A percentile compares a stretch with the other conserved stretches of the same genome.
Evolutionary conservation across 371 early-diverging fungal genomes (phyloP).

Genomic region (Choanephora cucurbitarum): DNA sequence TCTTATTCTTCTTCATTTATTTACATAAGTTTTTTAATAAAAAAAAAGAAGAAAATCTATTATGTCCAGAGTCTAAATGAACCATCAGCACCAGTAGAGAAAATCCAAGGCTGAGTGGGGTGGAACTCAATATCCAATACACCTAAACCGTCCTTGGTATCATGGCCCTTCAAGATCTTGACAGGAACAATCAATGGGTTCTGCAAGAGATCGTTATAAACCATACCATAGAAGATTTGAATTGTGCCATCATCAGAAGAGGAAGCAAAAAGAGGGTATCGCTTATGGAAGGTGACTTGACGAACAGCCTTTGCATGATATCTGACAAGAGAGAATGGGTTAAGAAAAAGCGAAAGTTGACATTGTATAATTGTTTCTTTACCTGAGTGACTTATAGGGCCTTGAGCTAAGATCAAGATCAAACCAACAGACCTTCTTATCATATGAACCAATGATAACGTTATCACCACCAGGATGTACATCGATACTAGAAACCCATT

Average conservation of each 20-base stretch:
- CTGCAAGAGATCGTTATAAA: slow-evolving; percentile 89
- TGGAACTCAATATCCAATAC: slow-evolving; percentile 90
- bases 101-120: slow-evolving; percentile 95
- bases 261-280: slow-evolving; percentile 94
- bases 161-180: slow-evolving; percentile 88
- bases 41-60: slow-evolving; percentile 5
- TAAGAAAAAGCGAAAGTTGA: too few relatives aligned
- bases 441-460: slow-evolving; percentile 93
- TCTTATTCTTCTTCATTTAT: neutral
- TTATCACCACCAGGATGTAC: slow-evolving; percentile 94
- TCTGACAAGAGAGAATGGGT: slow-evolving; percentile 39
- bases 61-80: slow-evolving; percentile 81
- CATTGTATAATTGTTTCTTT: too few relatives aligned
- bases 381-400: slow-evolving; percentile 90
- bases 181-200: slow-evolving; percentile 98
- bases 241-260: slow-evolving; percentile 92
- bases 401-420: slow-evolving; percentile 90
- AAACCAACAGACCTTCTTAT: slow-evolving; percentile 94
- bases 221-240: slow-evolving; percentile 96
- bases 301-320: slow-evolving; percentile 92
- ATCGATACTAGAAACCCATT: slow-evolving; percentile 95
- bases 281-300: slow-evolving; percentile 82
- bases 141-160: slow-evolving; percentile 68
- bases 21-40: neutral
- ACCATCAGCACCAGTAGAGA: slow-evolving; percentile 81